Conservation (phyloP, 2,329 filamentous ascomycete genomes). For the Fusarium stilboides region DNA sequence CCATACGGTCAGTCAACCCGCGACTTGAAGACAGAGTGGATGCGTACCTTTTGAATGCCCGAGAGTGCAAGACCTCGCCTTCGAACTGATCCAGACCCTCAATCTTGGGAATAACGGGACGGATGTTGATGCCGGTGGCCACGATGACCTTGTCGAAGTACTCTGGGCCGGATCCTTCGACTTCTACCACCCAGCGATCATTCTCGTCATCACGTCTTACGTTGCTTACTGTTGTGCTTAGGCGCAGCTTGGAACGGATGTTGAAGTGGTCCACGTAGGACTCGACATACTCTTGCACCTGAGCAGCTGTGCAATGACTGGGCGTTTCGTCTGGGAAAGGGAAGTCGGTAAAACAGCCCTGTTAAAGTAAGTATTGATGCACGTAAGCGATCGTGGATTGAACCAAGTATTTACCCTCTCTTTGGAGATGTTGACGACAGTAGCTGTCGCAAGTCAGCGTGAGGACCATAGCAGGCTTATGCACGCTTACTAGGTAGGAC, state of each 20-base stretch:
- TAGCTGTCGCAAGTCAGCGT: conserved; percentile 38
- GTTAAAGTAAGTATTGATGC: neutral
- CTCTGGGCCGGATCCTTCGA: conserved; percentile 41
- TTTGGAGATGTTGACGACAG: conserved; percentile 54
- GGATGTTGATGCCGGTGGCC: conserved; percentile 54
- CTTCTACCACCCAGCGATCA: conserved; percentile 50
- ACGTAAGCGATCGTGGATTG: accelerated
- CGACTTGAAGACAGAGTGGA: accelerated
- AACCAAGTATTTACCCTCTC: conserved; percentile 41
- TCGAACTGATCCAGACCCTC: conserved; percentile 56
- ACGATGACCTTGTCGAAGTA: conserved; percentile 58
- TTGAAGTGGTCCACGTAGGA: conserved; percentile 54
- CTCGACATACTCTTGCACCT: conserved; percentile 54
- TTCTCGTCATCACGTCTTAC: conserved; percentile 41
- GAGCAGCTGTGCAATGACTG: conserved; percentile 42
- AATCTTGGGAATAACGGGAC: conserved; percentile 55
- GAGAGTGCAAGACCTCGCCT: conserved; percentile 58
- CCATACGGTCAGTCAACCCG: accelerated
- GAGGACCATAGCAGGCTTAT: neutral
- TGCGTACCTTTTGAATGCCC: conserved; percentile 53
- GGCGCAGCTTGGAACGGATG: conserved; percentile 45
- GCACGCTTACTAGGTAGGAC: conserved; percentile 54
- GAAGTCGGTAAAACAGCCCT: conserved; percentile 57
- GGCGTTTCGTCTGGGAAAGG: conserved; percentile 51
- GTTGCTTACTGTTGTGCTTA: conserved; percentile 44